Conservation (phyloP, 441 rosid genomes). For the Syzygium syzygioides region DNA sequence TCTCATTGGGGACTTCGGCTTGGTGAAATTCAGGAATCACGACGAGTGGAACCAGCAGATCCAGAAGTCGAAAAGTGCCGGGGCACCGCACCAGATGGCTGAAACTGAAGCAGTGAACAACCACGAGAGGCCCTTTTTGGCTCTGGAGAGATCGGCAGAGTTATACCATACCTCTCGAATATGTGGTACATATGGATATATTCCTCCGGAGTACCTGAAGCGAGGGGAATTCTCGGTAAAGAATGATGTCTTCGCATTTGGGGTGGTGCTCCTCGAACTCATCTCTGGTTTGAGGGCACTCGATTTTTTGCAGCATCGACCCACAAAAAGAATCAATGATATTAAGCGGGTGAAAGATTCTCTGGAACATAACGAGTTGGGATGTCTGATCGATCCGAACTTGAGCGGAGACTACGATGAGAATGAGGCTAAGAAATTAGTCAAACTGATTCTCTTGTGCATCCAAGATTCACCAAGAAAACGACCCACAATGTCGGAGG, state of each 20-base stretch:
- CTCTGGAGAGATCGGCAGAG: not conserved
- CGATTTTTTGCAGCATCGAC: not conserved
- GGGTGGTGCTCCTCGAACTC: conserved; percentile 1
- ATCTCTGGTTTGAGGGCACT: not conserved
- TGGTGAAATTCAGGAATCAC: not conserved
- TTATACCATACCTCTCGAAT: not conserved
- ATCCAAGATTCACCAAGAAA: not conserved
- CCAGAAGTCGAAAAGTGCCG: accelerated
- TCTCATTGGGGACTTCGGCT: not conserved
- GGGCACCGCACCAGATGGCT: not conserved
- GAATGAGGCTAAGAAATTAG: not conserved
- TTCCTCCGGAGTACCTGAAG: not conserved
- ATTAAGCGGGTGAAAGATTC: not conserved
- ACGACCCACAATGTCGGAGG: not conserved
- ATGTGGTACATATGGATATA: not conserved
- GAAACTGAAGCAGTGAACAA: not conserved
- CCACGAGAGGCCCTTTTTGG: not conserved
- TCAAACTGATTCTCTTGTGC: not conserved
- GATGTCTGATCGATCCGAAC: not conserved
- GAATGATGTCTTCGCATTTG: not conserved
- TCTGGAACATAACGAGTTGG: not conserved
- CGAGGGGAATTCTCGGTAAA: not conserved
- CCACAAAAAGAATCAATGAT: not conserved
- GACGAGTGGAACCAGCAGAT: not conserved
- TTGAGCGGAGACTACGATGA: not conserved